These are phyloP conservation scores for Exophiala bonariae DNA, from an alignment of 2,329 filamentous ascomycete species.

Conservation along the genomic window DNA sequence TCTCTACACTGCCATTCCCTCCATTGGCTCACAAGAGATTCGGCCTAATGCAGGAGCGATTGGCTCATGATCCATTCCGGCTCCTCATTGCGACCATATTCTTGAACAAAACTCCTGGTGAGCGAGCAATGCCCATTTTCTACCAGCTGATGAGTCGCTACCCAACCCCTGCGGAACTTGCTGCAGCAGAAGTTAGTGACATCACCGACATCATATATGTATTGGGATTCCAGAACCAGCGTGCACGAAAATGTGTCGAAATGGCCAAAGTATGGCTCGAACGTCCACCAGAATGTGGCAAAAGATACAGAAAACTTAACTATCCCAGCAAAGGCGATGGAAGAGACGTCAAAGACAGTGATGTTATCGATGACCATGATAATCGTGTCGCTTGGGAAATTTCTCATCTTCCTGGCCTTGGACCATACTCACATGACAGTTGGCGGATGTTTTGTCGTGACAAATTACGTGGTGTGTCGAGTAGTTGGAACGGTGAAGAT, in stretches of 20 bases:
- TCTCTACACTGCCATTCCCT: constrained; percentile 62
- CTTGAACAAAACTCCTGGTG: constrained; percentile 76
- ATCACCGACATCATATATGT: constrained; percentile 65
- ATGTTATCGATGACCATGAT: constrained; percentile 50
- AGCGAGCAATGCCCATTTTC: constrained; percentile 73
- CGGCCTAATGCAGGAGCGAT: constrained; percentile 80
- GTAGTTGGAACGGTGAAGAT: constrained; percentile 64
- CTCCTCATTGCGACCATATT: constrained; percentile 82
- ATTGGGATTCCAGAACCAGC: constrained; percentile 69
- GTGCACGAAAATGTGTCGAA: constrained; percentile 66
- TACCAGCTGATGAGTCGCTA: constrained; percentile 67
- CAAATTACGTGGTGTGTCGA: constrained; percentile 64
- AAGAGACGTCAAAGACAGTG: constrained; percentile 47
- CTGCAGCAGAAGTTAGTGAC: constrained; percentile 55
- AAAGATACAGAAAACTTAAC: constrained; percentile 57
- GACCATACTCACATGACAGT: constrained; percentile 80
- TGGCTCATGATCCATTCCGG: constrained; percentile 73
- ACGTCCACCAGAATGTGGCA: constrained; percentile 60
- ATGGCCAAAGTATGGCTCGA: constrained; percentile 70
- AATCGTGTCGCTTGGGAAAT: constrained; percentile 72
- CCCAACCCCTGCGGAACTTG: constrained; percentile 65
- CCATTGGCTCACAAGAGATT: constrained; percentile 64
- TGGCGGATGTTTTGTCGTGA: constrained; percentile 95
- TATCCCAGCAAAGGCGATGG: constrained; percentile 55
- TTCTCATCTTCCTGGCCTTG: constrained; percentile 74